Conservation (phyloP, 176 grass and related monocot species). For the Oryza australiensis region DNA sequence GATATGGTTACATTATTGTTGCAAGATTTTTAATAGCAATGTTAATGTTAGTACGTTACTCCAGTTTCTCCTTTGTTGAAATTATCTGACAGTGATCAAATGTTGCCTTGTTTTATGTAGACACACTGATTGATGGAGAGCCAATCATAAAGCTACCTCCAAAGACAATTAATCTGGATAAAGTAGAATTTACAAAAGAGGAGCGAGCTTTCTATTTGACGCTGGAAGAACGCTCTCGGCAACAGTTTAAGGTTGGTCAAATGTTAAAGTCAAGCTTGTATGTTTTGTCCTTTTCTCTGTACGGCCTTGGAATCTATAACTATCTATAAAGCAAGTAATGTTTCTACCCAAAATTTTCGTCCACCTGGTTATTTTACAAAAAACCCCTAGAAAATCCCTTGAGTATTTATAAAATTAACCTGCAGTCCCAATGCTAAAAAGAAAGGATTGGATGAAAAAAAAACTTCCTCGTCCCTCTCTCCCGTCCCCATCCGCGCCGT, state of each 20-base stretch:
- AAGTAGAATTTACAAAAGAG: slow-evolving; percentile 81
- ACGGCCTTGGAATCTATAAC: not conserved
- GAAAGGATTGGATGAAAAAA: no score
- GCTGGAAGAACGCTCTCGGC: slow-evolving; percentile 84
- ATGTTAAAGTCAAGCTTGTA: not conserved
- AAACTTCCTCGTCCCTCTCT: no score
- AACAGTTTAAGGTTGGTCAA: slow-evolving; percentile 87
- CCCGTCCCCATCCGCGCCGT: no score
- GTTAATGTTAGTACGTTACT: not conserved
- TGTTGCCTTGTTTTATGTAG: slow-evolving; percentile 47
- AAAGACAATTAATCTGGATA: slow-evolving; percentile 80
- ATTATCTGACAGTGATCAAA: slow-evolving; percentile 29
- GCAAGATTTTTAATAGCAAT: slow-evolving; percentile 10
- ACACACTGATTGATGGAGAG: slow-evolving; percentile 78
- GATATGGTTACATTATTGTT: slow-evolving; percentile 15
- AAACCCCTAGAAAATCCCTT: no score
- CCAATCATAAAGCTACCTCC: slow-evolving; percentile 93
- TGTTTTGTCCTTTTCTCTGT: slow-evolving; percentile 13
- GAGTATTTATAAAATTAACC: no score
- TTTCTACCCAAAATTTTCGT: no score
- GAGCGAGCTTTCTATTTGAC: slow-evolving; percentile 90
- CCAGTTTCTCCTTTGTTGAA: slow-evolving; percentile 18
- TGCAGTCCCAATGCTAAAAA: no score
- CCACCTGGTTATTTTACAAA: no score
- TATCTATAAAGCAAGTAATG: no score